phyloP scores from a whole-genome alignment of 202 grass and related monocot species.

The Carex arenaria region DNA sequence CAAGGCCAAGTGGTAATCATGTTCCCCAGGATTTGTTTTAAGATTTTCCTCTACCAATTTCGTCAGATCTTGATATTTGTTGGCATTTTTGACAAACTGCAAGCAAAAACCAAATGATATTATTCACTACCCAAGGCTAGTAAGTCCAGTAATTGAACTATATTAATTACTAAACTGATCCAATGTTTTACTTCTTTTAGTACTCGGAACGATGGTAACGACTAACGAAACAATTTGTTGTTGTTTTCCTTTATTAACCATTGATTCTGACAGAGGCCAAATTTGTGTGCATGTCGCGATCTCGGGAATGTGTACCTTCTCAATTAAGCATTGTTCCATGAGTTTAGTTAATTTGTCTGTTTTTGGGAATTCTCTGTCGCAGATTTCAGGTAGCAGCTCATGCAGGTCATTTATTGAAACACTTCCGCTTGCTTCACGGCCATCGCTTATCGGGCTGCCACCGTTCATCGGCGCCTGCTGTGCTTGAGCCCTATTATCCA shows the following conservation, averaged over 20 bases:
- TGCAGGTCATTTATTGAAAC: not conserved
- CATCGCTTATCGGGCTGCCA: too few species aligned
- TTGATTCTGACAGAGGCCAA: not conserved
- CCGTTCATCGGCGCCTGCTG: too few species aligned
- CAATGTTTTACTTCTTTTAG: not conserved
- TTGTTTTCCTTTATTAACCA: not conserved
- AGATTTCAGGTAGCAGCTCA: not conserved
- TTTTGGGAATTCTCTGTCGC: not conserved
- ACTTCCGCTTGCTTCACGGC: not conserved
- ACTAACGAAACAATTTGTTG: not conserved
- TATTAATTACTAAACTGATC: not conserved
- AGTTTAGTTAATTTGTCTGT: not conserved
- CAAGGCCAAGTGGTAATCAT: constrained; percentile 34
- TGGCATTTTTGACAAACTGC: constrained; percentile 25
- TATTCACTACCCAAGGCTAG: not conserved
- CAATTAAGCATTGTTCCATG: not conserved
- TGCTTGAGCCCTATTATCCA: too few species aligned
- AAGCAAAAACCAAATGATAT: not conserved
- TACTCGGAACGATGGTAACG: not conserved
- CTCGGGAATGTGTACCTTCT: not conserved
- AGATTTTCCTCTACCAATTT: constrained; percentile 36
- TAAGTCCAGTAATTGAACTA: not conserved
- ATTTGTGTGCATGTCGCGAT: not conserved
- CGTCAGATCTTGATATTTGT: constrained; percentile 32
- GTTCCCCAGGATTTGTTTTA: not conserved